These are phyloP conservation scores for Trametes polyzona DNA, from an alignment of 1,284 basidiomycete species.

Conservation along the genomic window DNA sequence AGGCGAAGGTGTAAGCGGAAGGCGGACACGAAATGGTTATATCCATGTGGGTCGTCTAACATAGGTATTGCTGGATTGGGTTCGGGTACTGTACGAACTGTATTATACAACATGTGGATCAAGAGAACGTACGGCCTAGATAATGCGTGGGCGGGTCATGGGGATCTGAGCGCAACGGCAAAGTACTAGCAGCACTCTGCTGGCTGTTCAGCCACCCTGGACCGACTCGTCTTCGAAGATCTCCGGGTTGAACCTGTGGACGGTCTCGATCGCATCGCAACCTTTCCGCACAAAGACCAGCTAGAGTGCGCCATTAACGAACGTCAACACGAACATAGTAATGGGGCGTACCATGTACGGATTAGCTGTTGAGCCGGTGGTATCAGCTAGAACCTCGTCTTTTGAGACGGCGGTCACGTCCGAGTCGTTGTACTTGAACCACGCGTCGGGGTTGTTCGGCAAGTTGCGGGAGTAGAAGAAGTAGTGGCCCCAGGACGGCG, in stretches of 20 bases:
- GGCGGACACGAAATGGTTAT: too few relatives aligned
- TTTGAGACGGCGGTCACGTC: conserved; percentile 76
- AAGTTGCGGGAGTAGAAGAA: conserved; percentile 88
- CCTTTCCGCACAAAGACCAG: conserved; percentile 83
- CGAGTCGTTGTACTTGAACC: conserved; percentile 97
- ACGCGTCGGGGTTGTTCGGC: conserved; percentile 75
- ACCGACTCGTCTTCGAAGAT: conserved; percentile 26
- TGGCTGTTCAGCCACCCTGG: too few relatives aligned
- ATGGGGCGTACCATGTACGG: conserved; percentile 77
- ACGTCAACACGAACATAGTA: background rate
- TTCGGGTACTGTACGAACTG: too few relatives aligned
- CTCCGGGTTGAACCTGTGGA: conserved; percentile 58
- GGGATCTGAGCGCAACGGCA: too few relatives aligned
- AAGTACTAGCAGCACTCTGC: too few relatives aligned
- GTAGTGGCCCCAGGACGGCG: conserved; percentile 85
- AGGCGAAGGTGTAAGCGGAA: conserved; percentile 1
- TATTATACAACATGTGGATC: too few relatives aligned
- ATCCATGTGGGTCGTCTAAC: too few relatives aligned
- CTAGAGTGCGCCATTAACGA: conserved; percentile 40
- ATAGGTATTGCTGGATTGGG: too few relatives aligned
- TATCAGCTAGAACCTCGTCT: conserved; percentile 78
- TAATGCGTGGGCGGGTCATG: too few relatives aligned
- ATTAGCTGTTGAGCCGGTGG: conserved; percentile 80
- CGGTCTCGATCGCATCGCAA: conserved; percentile 74
- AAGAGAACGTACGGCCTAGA: too few relatives aligned